Evolutionary conservation across 1,139 yeast genomes (phyloP), one percentile per base, ranked within the genome.

Genomic region (Saccharomyces uvarum): DNA sequence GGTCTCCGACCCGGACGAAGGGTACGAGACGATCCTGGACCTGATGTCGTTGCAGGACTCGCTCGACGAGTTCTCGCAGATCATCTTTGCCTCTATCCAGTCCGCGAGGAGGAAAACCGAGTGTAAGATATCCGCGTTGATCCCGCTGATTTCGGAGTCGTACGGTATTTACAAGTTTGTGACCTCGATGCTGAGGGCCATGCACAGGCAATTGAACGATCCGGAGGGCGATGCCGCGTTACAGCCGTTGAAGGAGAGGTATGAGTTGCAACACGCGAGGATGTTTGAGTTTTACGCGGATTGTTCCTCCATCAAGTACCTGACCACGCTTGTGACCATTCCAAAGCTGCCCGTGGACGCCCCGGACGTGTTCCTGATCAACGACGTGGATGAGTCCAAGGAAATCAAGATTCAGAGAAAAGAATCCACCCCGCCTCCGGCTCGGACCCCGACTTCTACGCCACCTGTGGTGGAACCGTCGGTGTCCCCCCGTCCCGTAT

Each of bases 1-100:
- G 2, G 95, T 89, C 44, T 86, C 88, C 65, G 97, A 93, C 68
- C 97, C 97, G 2, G 91, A 93, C 67, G 97, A 90, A 72, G 98
- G 98, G 5, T 93, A 88, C 68, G 97, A 91, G 66, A 84, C 96
- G 1, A 82, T 91, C 60, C 72, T 89, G 60, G 97, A 89, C 68
- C 75, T 93, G 64, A 86, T 90, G 90, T 83, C 83, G 54, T 75
- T 91, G 56, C 97, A 90, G 70, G 97, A 91, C 66, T 78, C 83
- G 50, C 82, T 91, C 59, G 95, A 88, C 68, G 86, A 86, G 59
- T 82, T 88, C 59, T 93, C 88, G 63, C 82, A 86, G 60, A 74
- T 88, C 53, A 80, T 91, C 26, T 87, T 93, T 69, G 84, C 95
- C 0, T 79, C 88, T 3, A 77, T 90, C 55, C 79, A 82, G 55